These are phyloP conservation scores for Pyrenophora graminea DNA, from an alignment of 2,329 filamentous ascomycete genomes.

Conservation along the genomic window DNA sequence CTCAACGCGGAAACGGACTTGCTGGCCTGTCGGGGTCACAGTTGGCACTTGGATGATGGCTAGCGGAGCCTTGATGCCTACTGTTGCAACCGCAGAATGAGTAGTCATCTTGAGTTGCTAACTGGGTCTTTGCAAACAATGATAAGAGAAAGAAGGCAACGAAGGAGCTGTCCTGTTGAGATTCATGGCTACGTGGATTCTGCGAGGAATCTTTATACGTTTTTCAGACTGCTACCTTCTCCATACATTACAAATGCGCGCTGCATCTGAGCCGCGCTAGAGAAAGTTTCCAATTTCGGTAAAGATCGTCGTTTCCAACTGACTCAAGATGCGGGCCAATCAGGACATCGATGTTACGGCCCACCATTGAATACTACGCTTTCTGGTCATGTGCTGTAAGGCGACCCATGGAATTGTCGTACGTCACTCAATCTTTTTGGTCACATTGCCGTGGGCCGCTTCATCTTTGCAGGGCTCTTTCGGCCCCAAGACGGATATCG, in stretches of 20 bases:
- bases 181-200: not conserved
- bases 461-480: too few relatives aligned
- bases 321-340: not conserved
- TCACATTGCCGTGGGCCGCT: too few relatives aligned
- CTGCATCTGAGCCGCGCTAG: not conserved
- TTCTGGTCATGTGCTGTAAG: too few relatives aligned
- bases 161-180: not conserved
- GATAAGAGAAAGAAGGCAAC: not conserved
- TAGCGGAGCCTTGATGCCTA: conserved; percentile 44
- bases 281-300: conserved; percentile 9
- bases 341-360: too few relatives aligned
- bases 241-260: conserved; percentile 9
- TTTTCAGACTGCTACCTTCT: too few relatives aligned
- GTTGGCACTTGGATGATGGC: conserved; percentile 44
- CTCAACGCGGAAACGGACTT: conserved; percentile 59
- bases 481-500: too few relatives aligned
- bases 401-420: too few relatives aligned
- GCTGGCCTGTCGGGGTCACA: conserved; percentile 41
- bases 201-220: not conserved
- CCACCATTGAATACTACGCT: too few relatives aligned
- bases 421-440: too few relatives aligned
- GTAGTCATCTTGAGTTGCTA: conserved; percentile 29
- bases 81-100: conserved; percentile 50
- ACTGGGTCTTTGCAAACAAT: not conserved
- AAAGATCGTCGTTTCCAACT: not conserved